phyloP scores from a whole-genome alignment of 768 basidiomycete species.

The Phlegmacium glaucopus region DNA sequence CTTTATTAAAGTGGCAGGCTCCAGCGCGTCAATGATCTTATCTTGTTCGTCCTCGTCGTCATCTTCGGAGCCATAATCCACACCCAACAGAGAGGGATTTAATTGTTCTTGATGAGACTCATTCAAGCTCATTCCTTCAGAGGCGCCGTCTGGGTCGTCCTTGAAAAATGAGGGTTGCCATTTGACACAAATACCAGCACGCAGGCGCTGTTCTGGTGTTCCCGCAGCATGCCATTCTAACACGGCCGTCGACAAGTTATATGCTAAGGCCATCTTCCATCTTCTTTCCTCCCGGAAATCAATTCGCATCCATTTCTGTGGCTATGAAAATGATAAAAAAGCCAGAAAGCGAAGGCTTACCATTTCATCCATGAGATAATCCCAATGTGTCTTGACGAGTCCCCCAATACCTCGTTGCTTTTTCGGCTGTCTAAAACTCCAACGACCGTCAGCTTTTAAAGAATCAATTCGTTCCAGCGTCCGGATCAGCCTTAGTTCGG shows the following conservation, averaged over 20 bases:
- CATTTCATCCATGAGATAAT: conserved; percentile 96
- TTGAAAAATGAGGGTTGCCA: conserved; percentile 51
- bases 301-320: conserved; percentile 91
- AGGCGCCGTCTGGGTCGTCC: conserved; percentile 31
- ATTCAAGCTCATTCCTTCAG: conserved; percentile 26
- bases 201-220: conserved; percentile 58
- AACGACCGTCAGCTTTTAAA: conserved; percentile 74
- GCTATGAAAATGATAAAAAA: conserved; percentile 5
- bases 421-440: conserved; percentile 95
- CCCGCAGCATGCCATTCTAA: conserved; percentile 84
- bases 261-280: conserved; percentile 88
- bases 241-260: conserved; percentile 76
- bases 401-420: conserved; percentile 82
- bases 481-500: conserved; percentile 73
- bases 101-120: conserved; percentile 14
- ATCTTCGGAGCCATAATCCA: conserved; percentile 64
- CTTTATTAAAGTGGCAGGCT: conserved; percentile 49
- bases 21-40: conserved; percentile 57
- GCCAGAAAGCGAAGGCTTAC: conserved; percentile 36
- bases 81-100: conserved; percentile 33
- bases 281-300: conserved; percentile 93
- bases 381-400: conserved; percentile 85
- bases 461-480: conserved; percentile 83
- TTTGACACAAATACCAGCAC: conserved; percentile 62
- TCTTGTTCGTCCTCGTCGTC: conserved; percentile 66